Evolutionary conservation across 768 basidiomycete species (phyloP), one percentile per base, ranked within the genome.

Genomic region (Leccinum rimulosum): DNA sequence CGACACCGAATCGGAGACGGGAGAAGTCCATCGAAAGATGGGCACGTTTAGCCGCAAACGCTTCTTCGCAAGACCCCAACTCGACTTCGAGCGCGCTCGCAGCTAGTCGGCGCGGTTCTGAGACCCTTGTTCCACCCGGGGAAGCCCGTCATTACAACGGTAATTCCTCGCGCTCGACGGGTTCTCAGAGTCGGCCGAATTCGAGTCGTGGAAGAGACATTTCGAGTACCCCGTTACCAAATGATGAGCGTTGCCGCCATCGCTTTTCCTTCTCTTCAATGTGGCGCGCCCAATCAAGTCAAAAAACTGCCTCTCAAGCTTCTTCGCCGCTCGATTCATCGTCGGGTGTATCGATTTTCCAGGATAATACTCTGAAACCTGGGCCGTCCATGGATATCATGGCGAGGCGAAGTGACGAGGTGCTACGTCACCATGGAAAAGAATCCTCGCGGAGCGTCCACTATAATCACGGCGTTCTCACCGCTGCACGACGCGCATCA

Each of bases 401-500:
- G 50, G 62, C 68, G 17, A 66, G 71, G 54, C 60, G 71, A 51
- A 85, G 84, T 64, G 83, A 80, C 60, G 84, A 85, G 63, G 80
- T 68, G 12, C 64, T 72, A 56, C 68, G 72, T 47, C 70, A 70
- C 14, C 68, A 61, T n/a, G 70, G 66, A 48, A 68, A 65, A 47
- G 73, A 66, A 31, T 71, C 55, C 3, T 61, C 53, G 17, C 72
- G 59, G 25, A 69, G 68, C 22, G 55, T 64, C 49, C 66, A 68
- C 60, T 69, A 70, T 31, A 57, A 64, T 55, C 61, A 67, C 47
- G 70, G 75, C 7, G 52, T 59, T 54, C 66, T 80, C 45, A 76
- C 76, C 12, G 77, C 79, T 33, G 84, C 82, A 28, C 77, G 82
- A 59, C 77, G 87, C 6, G 86, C 87, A 10, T 84, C 85, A 52